phyloP scores from a whole-genome alignment of 345 rosid species.

The Syzygium jambos region DNA sequence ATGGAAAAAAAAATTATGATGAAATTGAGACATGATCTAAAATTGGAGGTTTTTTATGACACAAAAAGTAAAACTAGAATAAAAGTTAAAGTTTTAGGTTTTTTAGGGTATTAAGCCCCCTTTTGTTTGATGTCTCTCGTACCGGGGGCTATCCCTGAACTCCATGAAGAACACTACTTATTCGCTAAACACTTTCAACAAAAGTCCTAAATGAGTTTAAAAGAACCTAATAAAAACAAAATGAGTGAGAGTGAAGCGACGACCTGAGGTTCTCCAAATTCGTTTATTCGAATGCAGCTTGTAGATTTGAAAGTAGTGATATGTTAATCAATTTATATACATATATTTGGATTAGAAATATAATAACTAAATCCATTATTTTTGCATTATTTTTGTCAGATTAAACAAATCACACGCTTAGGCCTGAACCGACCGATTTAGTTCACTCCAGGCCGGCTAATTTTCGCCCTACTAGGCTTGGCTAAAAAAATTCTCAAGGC shows the following conservation, averaged over 20 bases:
- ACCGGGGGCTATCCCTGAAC: no score
- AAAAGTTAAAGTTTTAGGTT: no score
- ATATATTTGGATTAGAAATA: background rate
- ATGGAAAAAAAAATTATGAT: no score
- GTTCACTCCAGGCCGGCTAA: background rate
- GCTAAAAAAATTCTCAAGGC: no score
- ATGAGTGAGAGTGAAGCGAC: background rate
- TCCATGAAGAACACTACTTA: no score
- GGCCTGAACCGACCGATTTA: background rate
- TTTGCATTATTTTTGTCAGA: background rate
- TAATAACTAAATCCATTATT: background rate
- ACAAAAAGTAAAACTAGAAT: no score
- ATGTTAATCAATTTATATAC: background rate
- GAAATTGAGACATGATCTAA: no score
- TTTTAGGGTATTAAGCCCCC: no score
- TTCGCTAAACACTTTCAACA: rapidly evolving
- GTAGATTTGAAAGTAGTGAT: background rate
- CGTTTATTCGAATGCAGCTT: background rate
- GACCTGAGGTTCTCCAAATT: background rate
- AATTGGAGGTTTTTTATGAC: no score
- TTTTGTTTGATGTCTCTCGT: no score
- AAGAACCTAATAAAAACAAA: background rate
- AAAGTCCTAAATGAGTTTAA: background rate
- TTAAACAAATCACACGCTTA: background rate
- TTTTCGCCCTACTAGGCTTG: background rate